Evolutionary conservation across 2,329 filamentous ascomycete genomes (phyloP).

Genomic region (Coleophoma crateriformis): DNA sequence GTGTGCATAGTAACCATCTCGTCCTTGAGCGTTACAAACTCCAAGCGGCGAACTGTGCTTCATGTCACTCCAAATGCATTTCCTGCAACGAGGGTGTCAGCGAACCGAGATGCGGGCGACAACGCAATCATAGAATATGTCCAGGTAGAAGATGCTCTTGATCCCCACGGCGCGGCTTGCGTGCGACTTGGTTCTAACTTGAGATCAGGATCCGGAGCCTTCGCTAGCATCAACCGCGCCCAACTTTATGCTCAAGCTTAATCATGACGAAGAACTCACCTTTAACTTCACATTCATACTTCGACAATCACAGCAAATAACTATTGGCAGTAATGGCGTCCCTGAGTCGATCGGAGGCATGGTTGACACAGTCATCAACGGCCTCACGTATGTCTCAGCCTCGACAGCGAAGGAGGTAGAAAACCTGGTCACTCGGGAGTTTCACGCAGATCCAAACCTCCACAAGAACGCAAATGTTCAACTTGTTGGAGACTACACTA

Average conservation of each 20-base stretch:
- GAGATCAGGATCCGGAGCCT: slow-evolving; percentile 68
- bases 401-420: slow-evolving; percentile 84
- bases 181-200: background rate
- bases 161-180: background rate
- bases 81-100: slow-evolving; percentile 73
- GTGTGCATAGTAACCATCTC: slow-evolving; percentile 71
- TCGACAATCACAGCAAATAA: slow-evolving; percentile 40
- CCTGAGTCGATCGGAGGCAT: slow-evolving; percentile 42
- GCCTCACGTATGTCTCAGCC: slow-evolving; percentile 88
- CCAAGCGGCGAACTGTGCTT: slow-evolving; percentile 70
- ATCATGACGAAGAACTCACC: slow-evolving; percentile 84
- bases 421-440: slow-evolving; percentile 89
- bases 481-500: slow-evolving; percentile 86
- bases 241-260: slow-evolving; percentile 78
- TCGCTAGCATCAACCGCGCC: slow-evolving; percentile 45
- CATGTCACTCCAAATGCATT: slow-evolving; percentile 81
- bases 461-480: slow-evolving; percentile 97
- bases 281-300: slow-evolving; percentile 92
- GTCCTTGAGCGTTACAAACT: slow-evolving; percentile 75
- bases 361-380: slow-evolving; percentile 74
- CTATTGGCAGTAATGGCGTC: slow-evolving; percentile 38
- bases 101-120: slow-evolving; percentile 68
- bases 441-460: slow-evolving; percentile 93
- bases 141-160: slow-evolving; percentile 54
- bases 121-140: slow-evolving; percentile 80